Conservation (phyloP, 2,329 filamentous ascomycete species). For the Pestalotiopsis sp. region DNA sequence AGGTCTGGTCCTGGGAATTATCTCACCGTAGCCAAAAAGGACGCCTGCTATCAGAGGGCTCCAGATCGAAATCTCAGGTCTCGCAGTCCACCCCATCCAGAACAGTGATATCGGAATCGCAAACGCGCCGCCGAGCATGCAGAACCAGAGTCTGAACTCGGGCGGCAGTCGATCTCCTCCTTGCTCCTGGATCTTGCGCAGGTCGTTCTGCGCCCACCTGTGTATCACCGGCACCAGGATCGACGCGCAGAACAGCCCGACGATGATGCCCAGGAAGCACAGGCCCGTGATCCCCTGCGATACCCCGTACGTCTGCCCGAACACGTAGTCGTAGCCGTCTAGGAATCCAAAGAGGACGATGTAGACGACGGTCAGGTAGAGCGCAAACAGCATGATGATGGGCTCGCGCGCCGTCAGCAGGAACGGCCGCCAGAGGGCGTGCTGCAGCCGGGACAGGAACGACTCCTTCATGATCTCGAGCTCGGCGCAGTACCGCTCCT, state of each 20-base stretch:
- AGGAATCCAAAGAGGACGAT: slow-evolving; percentile 53
- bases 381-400: slow-evolving; percentile 41
- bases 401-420: slow-evolving; percentile 37
- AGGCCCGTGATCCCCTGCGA: slow-evolving; percentile 40
- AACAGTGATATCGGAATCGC: slow-evolving; percentile 44
- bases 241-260: slow-evolving; percentile 37
- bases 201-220: slow-evolving; percentile 25
- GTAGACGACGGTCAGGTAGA: slow-evolving; percentile 53
- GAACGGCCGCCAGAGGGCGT: slow-evolving; percentile 28
- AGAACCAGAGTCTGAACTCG: slow-evolving; percentile 39
- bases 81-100: slow-evolving; percentile 48
- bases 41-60: slow-evolving; percentile 39
- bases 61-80: slow-evolving; percentile 32
- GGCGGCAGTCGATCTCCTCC: slow-evolving; percentile 21
- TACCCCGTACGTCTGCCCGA: slow-evolving; percentile 40
- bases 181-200: slow-evolving; percentile 12
- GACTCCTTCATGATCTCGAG: slow-evolving; percentile 23
- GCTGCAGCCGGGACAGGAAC: slow-evolving; percentile 23
- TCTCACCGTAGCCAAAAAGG: slow-evolving; percentile 41
- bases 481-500: slow-evolving; percentile 26
- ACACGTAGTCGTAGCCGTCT: slow-evolving; percentile 50
- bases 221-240: slow-evolving; percentile 31
- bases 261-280: slow-evolving; percentile 40
- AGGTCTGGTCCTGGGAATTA: background rate
- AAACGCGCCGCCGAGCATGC: slow-evolving; percentile 41